A percentile compares a stretch with the other conserved stretches of the same genome.
Conservation (phyloP, 441 rosid genomes). For the Gossypium trilobum region DNA sequence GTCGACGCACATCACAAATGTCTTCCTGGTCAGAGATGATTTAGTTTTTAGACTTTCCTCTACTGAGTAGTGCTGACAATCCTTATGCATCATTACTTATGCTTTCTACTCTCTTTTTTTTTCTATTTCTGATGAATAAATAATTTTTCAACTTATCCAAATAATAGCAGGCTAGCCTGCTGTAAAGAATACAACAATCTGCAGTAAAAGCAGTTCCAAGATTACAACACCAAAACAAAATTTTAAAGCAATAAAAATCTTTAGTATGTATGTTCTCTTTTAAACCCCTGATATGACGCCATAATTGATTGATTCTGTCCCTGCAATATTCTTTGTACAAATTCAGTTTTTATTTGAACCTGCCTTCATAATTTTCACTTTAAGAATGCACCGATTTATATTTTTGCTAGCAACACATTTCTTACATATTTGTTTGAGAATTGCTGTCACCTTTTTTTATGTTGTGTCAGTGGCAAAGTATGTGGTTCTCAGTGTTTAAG, state of each 20-base stretch:
- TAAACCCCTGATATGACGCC: neutral
- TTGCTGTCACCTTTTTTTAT: neutral
- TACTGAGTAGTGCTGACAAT: neutral
- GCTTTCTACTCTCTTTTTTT: neutral
- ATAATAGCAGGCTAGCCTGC: neutral
- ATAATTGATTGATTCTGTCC: neutral
- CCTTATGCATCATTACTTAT: neutral
- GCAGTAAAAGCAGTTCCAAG: neutral
- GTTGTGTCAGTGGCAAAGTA: neutral
- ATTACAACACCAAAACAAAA: neutral
- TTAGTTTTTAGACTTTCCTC: conserved; percentile 7
- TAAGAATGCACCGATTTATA: neutral
- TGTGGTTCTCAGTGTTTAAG: neutral
- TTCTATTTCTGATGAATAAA: neutral
- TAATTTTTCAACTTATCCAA: neutral
- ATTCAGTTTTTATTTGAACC: neutral
- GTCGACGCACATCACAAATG: conserved; percentile 47
- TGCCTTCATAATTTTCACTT: neutral
- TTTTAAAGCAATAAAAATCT: neutral
- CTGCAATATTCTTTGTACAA: neutral
- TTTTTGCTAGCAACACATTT: neutral
- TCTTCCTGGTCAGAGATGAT: conserved; percentile 46
- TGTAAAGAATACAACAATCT: neutral
- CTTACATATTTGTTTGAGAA: neutral
- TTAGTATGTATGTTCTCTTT: neutral